These are phyloP conservation scores for Zygosaccharomyces bisporus DNA, from an alignment of 805 yeast species.

Conservation along the genomic window DNA sequence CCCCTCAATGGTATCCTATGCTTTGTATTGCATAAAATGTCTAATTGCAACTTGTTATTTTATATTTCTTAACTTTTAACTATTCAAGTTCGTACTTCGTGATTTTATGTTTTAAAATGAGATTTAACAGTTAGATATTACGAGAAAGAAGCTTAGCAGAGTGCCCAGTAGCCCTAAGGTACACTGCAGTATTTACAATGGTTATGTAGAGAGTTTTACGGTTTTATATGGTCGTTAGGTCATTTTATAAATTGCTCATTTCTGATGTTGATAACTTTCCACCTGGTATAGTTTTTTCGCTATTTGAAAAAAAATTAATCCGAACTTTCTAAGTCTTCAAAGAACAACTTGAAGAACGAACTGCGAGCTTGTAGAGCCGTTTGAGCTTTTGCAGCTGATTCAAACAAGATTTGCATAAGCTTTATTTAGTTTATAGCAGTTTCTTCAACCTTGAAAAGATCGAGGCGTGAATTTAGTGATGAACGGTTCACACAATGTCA, in stretches of 20 bases:
- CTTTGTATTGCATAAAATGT: background rate
- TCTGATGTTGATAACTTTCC: background rate
- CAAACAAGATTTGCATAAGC: background rate
- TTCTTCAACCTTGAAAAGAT: background rate
- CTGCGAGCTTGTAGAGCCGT: background rate
- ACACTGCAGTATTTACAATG: background rate
- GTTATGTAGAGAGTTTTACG: background rate
- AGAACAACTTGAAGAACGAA: background rate
- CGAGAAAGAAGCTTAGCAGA: background rate
- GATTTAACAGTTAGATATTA: background rate
- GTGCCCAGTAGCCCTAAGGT: background rate
- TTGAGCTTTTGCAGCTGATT: background rate
- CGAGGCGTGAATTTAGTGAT: constrained; percentile 8
- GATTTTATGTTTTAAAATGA: background rate
- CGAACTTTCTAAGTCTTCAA: background rate
- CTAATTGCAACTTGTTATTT: constrained; percentile 7
- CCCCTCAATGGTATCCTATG: background rate
- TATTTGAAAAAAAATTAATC: background rate
- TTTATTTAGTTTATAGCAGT: background rate
- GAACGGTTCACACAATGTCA: constrained; percentile 29
- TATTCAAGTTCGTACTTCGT: background rate
- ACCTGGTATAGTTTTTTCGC: background rate
- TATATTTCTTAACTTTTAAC: constrained; percentile 1
- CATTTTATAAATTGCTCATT: background rate
- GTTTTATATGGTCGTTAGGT: background rate